A percentile compares a stretch with the other conserved stretches of the same genome.
Conservation (phyloP, 768 basidiomycete genomes). For the Leucogyrophana mollusca region DNA sequence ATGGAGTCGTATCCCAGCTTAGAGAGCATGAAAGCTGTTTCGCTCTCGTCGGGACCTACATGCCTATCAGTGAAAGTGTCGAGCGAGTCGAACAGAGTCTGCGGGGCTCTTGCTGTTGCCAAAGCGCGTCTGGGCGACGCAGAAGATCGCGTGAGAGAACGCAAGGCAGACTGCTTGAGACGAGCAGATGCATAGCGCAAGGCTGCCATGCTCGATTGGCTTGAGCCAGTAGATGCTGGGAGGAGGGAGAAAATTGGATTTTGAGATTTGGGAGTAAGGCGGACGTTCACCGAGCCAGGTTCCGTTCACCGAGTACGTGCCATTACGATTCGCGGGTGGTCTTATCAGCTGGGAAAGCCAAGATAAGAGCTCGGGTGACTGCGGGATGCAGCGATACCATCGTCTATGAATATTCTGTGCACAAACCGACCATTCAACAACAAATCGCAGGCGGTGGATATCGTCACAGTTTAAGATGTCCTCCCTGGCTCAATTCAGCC, state of each 20-base stretch:
- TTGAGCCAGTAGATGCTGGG: slow-evolving; percentile 16
- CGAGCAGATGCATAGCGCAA: slow-evolving; percentile 24
- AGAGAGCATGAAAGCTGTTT: slow-evolving; percentile 79
- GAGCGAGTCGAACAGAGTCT: slow-evolving; percentile 76
- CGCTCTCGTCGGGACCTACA: slow-evolving; percentile 86
- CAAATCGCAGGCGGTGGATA: neutral
- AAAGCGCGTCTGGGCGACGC: slow-evolving; percentile 37
- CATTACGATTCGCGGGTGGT: slow-evolving; percentile 25
- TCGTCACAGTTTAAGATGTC: slow-evolving; percentile 4
- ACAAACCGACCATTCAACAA: neutral
- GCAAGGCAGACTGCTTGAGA: slow-evolving; percentile 17
- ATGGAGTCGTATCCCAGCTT: slow-evolving; percentile 82
- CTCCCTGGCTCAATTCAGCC: neutral
- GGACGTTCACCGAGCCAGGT: slow-evolving; percentile 40
- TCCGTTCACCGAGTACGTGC: slow-evolving; percentile 34
- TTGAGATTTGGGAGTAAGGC: slow-evolving; percentile 6
- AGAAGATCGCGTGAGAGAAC: slow-evolving; percentile 15
- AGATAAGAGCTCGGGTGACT: slow-evolving; percentile 4
- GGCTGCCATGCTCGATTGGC: slow-evolving; percentile 23
- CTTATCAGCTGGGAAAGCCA: slow-evolving; percentile 14
- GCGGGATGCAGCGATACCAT: neutral
- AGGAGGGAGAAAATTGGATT: slow-evolving; percentile 13
- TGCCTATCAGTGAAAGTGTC: slow-evolving; percentile 92
- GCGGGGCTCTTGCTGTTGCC: slow-evolving; percentile 59
- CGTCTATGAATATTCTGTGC: neutral